Percentiles rank a stretch among this genome's conserved stretches.
These are phyloP conservation scores for Phytopythium cucurbitacearum DNA, from an alignment of 352 stramenopile species.

Conservation along the genomic window DNA sequence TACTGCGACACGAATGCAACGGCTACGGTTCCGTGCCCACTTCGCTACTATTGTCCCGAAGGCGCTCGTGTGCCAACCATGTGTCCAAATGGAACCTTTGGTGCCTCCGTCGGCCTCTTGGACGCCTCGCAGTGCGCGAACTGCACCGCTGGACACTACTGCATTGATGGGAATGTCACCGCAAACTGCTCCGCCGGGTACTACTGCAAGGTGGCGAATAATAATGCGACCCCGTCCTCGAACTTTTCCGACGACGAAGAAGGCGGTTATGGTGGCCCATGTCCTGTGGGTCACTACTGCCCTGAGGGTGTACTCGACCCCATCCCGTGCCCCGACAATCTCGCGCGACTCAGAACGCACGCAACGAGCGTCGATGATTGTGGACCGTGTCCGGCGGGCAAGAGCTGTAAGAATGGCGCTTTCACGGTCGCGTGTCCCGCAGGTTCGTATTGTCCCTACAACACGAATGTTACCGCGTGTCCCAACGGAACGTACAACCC, in stretches of 20 bases:
- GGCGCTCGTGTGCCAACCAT: slow-evolving; percentile 40
- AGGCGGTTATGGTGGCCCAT: slow-evolving; percentile 46
- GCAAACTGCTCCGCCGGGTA: slow-evolving; percentile 77
- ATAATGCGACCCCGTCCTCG: slow-evolving; percentile 40
- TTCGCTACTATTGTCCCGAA: slow-evolving; percentile 66
- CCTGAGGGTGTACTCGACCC: slow-evolving; percentile 66
- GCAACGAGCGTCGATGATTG: slow-evolving; percentile 56
- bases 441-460: slow-evolving; percentile 52
- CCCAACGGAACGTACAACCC: slow-evolving; percentile 61
- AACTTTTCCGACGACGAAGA: slow-evolving; percentile 7
- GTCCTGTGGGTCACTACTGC: slow-evolving; percentile 73
- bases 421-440: slow-evolving; percentile 57
- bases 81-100: slow-evolving; percentile 82
- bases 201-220: slow-evolving; percentile 75
- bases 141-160: slow-evolving; percentile 77
- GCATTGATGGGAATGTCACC: slow-evolving; percentile 62
- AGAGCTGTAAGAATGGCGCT: slow-evolving; percentile 77
- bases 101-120: slow-evolving; percentile 38
- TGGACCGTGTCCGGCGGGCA: slow-evolving; percentile 76
- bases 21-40: slow-evolving; percentile 40
- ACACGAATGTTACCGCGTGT: slow-evolving; percentile 40
- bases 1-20: slow-evolving; percentile 73
- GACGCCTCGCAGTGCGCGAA: slow-evolving; percentile 47
- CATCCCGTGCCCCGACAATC: slow-evolving; percentile 56
- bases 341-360: slow-evolving; percentile 46